These are phyloP conservation scores for Talaromyces sp. DNA, from an alignment of 2,329 filamentous ascomycete species.

Conservation along the genomic window DNA sequence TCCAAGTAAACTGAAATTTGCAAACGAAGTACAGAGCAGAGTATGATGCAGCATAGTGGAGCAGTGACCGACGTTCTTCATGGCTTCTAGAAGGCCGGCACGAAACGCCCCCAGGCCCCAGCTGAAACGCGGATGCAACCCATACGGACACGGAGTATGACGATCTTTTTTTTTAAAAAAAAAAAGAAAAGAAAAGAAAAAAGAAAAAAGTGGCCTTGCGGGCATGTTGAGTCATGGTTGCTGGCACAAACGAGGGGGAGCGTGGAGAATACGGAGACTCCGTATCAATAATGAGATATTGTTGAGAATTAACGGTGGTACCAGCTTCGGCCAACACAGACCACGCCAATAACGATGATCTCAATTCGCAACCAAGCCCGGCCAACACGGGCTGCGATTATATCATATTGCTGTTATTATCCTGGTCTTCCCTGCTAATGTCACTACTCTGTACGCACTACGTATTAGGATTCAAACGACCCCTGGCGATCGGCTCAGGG, in stretches of 20 bases:
- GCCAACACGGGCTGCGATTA: background rate
- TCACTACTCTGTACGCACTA: no score
- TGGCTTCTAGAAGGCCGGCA: slow-evolving; percentile 1
- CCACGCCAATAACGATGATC: background rate
- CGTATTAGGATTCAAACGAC: background rate
- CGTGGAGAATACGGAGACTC: background rate
- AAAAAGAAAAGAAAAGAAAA: no score
- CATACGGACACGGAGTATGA: background rate
- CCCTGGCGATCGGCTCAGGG: background rate
- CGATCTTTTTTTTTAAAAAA: background rate
- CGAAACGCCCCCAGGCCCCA: background rate
- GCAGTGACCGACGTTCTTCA: background rate
- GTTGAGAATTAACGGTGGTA: background rate
- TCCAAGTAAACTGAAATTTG: no score
- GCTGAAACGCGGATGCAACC: background rate
- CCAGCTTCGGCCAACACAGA: background rate
- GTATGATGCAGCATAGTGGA: background rate
- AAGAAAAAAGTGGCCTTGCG: background rate
- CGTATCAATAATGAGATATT: no score
- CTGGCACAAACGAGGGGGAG: background rate
- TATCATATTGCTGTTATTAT: background rate
- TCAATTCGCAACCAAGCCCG: background rate
- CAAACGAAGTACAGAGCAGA: no score
- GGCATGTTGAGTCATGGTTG: background rate
- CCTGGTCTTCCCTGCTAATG: background rate